phyloP scores from a whole-genome alignment of 495 filamentous ascomycete genomes.

The Penicillium paradoxum region DNA sequence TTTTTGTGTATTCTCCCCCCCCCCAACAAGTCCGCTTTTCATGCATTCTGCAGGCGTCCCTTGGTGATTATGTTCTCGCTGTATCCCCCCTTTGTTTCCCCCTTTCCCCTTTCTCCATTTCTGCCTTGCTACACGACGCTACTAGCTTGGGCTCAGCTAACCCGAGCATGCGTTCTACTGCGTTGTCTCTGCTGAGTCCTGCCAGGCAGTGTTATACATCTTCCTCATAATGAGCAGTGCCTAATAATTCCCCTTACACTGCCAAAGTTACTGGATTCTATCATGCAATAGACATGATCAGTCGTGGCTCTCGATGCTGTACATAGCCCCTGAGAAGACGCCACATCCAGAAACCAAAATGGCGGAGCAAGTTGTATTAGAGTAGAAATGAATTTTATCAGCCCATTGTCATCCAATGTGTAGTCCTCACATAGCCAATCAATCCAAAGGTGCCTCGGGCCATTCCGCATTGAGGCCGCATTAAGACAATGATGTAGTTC shows the following conservation, averaged over 20 bases:
- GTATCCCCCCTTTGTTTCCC: conserved; percentile 21
- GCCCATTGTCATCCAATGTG: too few relatives aligned
- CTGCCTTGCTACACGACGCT: conserved; percentile 14
- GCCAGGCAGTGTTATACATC: conserved; percentile 15
- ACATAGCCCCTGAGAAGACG: conserved; percentile 27
- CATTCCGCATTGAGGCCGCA: conserved; percentile 12
- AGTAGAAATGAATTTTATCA: conserved; percentile 1
- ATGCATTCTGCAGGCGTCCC: conserved; percentile 49
- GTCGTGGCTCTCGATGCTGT: conserved; percentile 31
- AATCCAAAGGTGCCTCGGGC: neutral
- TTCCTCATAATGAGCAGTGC: conserved; percentile 17
- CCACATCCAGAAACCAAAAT: conserved; percentile 11
- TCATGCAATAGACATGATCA: conserved; percentile 32
- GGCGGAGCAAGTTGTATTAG: conserved; percentile 4
- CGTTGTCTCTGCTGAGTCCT: conserved; percentile 20
- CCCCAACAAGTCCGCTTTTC: conserved; percentile 26
- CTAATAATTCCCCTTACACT: conserved; percentile 9
- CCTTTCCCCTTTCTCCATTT: conserved; percentile 20
- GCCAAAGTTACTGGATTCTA: conserved; percentile 9
- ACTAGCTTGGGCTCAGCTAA: conserved; percentile 6
- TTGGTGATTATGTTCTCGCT: conserved; percentile 38
- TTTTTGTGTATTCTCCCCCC: conserved; percentile 31
- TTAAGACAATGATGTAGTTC: conserved; percentile 18
- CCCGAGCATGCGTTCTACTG: conserved; percentile 11
- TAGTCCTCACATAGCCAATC: too few relatives aligned